phyloP scores from a whole-genome alignment of 1,284 basidiomycete species.

The Fistulinella staudtii region DNA sequence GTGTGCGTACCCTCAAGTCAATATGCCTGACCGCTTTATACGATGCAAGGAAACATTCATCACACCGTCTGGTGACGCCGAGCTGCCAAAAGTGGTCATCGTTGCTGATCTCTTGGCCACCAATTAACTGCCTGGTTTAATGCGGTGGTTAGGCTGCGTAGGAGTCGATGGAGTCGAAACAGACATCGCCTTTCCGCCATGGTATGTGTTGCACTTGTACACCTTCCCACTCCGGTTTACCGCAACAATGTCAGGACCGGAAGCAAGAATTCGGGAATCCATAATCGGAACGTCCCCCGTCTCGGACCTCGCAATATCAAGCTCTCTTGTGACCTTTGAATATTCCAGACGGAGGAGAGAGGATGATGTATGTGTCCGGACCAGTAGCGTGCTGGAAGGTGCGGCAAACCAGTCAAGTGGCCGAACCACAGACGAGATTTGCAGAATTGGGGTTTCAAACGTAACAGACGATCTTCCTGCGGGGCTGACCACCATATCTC shows the following conservation, averaged over 20 bases:
- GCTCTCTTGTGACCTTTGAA: constrained; percentile 28
- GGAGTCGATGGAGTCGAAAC: constrained; percentile 19
- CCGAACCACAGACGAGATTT: constrained; percentile 20
- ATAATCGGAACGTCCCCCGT: constrained; percentile 39
- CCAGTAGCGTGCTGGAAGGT: constrained; percentile 26
- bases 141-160: constrained; percentile 18
- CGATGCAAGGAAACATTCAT: constrained; percentile 34
- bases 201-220: constrained; percentile 35
- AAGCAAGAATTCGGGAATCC: constrained; percentile 41
- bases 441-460: constrained; percentile 35
- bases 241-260: constrained; percentile 32
- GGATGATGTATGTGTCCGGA: constrained; percentile 30
- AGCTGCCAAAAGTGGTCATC: constrained; percentile 31
- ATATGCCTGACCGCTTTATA: constrained; percentile 33
- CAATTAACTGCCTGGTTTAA: constrained; percentile 22
- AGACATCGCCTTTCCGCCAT: constrained; percentile 33
- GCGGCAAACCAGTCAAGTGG: constrained; percentile 22
- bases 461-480: constrained; percentile 33
- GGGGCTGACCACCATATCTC: constrained; percentile 40
- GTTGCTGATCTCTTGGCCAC: constrained; percentile 14
- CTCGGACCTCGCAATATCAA: constrained; percentile 38
- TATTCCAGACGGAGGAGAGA: constrained; percentile 25
- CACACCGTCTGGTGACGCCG: constrained; percentile 19
- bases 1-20: constrained; percentile 47
- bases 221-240: constrained; percentile 47